Evolutionary conservation across 2,329 filamentous ascomycete species (phyloP).

Genomic region (Pezicula carpinea): DNA sequence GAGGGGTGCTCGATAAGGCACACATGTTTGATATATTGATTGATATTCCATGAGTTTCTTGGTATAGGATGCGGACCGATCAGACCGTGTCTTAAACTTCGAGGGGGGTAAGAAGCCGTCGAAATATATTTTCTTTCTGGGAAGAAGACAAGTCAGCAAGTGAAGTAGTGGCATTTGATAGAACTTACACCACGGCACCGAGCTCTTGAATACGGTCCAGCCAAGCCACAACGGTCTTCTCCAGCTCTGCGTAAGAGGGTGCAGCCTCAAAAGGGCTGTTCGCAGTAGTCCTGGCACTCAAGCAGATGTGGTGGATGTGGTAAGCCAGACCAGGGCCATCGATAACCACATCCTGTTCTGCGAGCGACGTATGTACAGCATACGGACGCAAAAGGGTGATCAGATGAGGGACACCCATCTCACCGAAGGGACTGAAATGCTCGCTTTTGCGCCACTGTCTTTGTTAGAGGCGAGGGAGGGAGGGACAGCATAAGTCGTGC

Average conservation of each 20-base stretch:
- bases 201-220: conserved; percentile 52
- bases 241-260: conserved; percentile 61
- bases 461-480: too few relatives aligned
- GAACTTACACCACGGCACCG: conserved; percentile 56
- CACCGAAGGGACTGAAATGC: neutral
- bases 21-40: conserved; percentile 5
- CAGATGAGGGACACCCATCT: conserved; percentile 58
- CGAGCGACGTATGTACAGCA: conserved; percentile 38
- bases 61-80: conserved; percentile 20
- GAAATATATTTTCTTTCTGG: conserved; percentile 70
- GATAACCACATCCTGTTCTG: conserved; percentile 46
- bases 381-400: conserved; percentile 49
- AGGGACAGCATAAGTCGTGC: too few relatives aligned
- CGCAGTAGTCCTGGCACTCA: conserved; percentile 32
- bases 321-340: conserved; percentile 80
- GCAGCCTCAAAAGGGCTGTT: conserved; percentile 45
- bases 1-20: conserved; percentile 11
- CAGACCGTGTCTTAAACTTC: conserved; percentile 23
- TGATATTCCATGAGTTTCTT: conserved; percentile 22
- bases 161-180: neutral
- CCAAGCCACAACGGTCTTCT: conserved; percentile 53
- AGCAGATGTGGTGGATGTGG: conserved; percentile 59
- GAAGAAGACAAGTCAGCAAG: conserved; percentile 10
- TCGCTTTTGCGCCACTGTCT: too few relatives aligned
- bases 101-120: conserved; percentile 70